phyloP scores from a whole-genome alignment of 345 rosid genomes.

The Rhodomyrtus tomentosa region DNA sequence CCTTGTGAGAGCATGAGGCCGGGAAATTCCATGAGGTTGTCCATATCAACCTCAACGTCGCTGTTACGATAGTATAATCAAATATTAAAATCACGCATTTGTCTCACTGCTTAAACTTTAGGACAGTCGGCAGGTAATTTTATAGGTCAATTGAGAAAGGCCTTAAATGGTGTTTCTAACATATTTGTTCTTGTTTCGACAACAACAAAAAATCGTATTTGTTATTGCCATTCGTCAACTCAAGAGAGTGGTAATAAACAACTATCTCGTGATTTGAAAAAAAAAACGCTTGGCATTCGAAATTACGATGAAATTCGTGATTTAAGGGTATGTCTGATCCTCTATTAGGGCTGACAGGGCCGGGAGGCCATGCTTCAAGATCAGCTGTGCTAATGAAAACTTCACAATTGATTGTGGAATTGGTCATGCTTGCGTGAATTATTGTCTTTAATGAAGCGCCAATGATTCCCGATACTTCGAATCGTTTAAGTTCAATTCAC shows the following conservation, averaged over 20 bases:
- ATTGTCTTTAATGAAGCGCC: neutral
- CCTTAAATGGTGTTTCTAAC: neutral
- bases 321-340: neutral
- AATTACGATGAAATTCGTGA: neutral
- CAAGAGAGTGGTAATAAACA: neutral
- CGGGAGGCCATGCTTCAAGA: neutral
- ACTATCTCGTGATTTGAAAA: neutral
- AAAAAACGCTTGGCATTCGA: neutral
- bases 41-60: neutral
- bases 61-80: neutral
- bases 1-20: neutral
- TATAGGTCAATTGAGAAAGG: neutral
- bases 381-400: neutral
- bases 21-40: neutral
- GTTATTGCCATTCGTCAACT: neutral
- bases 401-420: neutral
- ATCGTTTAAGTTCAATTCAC: rapidly evolving
- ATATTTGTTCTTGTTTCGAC: neutral
- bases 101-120: no score
- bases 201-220: neutral
- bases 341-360: neutral
- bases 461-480: rapidly evolving
- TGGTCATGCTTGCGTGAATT: neutral
- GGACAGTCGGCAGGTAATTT: no score
- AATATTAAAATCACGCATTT: no score